Percentiles rank a stretch among this genome's conserved stretches.
Conservation (phyloP, 2,329 filamentous ascomycete genomes). For the Neurospora sp. region DNA sequence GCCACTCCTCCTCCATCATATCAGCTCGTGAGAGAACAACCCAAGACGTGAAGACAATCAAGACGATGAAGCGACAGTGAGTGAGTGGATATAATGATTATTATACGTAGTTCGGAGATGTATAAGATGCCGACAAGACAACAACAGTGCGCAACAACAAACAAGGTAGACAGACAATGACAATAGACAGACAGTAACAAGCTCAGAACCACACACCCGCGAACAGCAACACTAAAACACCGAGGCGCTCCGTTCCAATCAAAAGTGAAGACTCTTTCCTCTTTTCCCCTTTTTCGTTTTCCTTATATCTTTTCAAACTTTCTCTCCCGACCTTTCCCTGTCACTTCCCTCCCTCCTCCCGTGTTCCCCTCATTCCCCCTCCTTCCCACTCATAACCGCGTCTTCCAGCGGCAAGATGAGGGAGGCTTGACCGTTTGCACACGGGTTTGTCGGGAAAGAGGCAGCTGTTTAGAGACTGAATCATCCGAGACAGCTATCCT, state of each 20-base stretch:
- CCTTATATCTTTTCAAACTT: neutral
- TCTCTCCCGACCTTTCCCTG: neutral
- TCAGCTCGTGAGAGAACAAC: neutral
- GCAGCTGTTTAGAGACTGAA: neutral
- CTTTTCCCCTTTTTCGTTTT: neutral
- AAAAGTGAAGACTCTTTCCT: neutral
- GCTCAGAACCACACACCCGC: neutral
- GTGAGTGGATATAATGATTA: neutral
- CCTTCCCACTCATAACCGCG: neutral
- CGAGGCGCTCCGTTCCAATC: neutral
- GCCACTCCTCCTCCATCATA: neutral
- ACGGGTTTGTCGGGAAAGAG: neutral
- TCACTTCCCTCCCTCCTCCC: neutral
- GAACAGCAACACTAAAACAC: neutral
- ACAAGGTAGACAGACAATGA: neutral
- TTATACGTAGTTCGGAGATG: neutral
- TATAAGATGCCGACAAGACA: neutral
- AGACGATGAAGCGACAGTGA: neutral
- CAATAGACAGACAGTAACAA: neutral
- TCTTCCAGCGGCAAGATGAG: neutral
- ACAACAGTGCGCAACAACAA: neutral
- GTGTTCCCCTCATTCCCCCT: neutral
- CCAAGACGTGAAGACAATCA: neutral
- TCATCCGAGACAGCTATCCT: neutral
- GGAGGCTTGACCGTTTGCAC: neutral